Percentiles rank a stretch among this genome's conserved stretches.
Evolutionary conservation across 2,329 filamentous ascomycete species (phyloP).

Genomic region (Fulvia fulva): DNA sequence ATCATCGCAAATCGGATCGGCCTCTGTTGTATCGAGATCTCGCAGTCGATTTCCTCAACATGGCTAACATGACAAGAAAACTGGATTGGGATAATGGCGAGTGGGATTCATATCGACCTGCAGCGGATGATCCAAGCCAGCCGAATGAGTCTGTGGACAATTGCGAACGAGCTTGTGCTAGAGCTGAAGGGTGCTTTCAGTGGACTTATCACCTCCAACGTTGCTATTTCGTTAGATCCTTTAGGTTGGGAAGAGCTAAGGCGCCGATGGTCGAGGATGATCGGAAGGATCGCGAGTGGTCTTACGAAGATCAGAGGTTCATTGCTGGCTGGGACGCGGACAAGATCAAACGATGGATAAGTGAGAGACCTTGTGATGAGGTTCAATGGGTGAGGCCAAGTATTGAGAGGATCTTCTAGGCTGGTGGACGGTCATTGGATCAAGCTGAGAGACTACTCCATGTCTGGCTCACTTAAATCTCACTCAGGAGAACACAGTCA

Average conservation of each 20-base stretch:
- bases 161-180: conserved; percentile 47
- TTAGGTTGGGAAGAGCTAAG: conserved; percentile 37
- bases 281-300: conserved; percentile 24
- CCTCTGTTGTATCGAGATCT: conserved; percentile 31
- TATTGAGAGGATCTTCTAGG: conserved; percentile 22
- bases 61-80: conserved; percentile 22
- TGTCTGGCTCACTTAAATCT: not conserved
- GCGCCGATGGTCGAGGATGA: conserved; percentile 27
- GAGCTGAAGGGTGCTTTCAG: conserved; percentile 34
- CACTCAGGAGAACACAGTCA: not conserved
- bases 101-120: conserved; percentile 30
- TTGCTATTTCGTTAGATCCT: conserved; percentile 30
- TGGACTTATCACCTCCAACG: conserved; percentile 29
- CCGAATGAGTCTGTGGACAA: conserved; percentile 32
- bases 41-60: conserved; percentile 27
- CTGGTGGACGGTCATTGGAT: not conserved
- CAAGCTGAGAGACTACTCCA: not conserved
- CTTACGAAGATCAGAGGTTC: conserved; percentile 36
- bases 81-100: conserved; percentile 36
- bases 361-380: conserved; percentile 36
- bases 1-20: conserved; percentile 27
- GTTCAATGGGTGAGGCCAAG: conserved; percentile 39
- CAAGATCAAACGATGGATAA: conserved; percentile 34
- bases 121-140: conserved; percentile 27
- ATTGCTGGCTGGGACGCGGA: conserved; percentile 38